Evolutionary conservation across 73 alveolate genomes (phyloP).

Genomic region (Tetrahymena elliotti): DNA sequence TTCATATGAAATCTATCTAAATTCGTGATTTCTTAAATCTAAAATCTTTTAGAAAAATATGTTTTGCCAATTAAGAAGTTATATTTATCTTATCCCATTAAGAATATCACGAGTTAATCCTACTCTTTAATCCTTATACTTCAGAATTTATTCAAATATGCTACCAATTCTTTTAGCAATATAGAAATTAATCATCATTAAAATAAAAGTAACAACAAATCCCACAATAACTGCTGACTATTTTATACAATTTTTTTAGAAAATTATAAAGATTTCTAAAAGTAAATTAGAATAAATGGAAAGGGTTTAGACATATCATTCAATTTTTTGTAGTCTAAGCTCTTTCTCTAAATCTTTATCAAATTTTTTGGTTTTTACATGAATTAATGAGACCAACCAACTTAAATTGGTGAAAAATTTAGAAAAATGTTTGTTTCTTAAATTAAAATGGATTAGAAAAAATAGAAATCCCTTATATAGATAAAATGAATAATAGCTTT

Average conservation of each 20-base stretch:
- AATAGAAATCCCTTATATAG: too few species aligned
- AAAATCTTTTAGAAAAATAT: constrained; percentile 19
- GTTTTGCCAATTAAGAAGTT: constrained; percentile 19
- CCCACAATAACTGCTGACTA: neutral
- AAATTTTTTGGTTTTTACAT: too few species aligned
- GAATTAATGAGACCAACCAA: too few species aligned
- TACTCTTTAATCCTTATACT: constrained; percentile 11
- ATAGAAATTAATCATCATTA: neutral
- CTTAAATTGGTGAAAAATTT: too few species aligned
- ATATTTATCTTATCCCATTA: constrained; percentile 31
- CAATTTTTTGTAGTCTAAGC: too few species aligned
- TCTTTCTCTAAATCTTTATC: too few species aligned
- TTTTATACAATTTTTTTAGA: neutral
- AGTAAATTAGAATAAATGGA: too few species aligned
- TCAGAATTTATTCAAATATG: neutral
- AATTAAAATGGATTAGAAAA: too few species aligned
- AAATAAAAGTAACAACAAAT: neutral
- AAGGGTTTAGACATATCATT: too few species aligned
- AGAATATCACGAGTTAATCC: constrained; percentile 30
- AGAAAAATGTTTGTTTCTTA: too few species aligned
- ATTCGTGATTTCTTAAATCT: constrained; percentile 17
- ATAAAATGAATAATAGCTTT: too few species aligned
- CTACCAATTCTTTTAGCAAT: neutral
- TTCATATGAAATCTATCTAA: constrained; percentile 9
- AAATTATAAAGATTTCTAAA: too few species aligned